A percentile compares a stretch with the other conserved stretches of the same genome.
Evolutionary conservation across 2,329 filamentous ascomycete species (phyloP).

Genomic region (Sporothrix schenckii): DNA sequence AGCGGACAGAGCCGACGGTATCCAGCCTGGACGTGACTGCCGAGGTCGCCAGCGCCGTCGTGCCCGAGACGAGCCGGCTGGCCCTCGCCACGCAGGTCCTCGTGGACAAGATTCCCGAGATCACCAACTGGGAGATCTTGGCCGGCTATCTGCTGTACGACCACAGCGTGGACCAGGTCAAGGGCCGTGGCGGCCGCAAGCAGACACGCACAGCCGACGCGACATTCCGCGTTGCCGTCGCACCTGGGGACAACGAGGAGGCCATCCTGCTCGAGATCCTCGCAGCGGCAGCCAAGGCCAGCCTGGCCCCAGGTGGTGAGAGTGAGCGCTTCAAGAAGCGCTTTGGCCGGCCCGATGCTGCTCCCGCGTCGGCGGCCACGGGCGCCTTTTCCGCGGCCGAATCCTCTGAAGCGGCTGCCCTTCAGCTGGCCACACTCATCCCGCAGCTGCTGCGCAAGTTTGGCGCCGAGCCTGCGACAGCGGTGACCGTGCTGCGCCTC

Average conservation of each 20-base stretch:
- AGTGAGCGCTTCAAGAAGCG: conserved; percentile 63
- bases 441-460: conserved; percentile 90
- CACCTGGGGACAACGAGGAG: conserved; percentile 76
- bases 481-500: conserved; percentile 80
- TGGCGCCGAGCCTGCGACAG: conserved; percentile 83
- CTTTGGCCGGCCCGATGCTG: conserved; percentile 49
- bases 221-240: conserved; percentile 71
- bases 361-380: neutral
- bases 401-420: conserved; percentile 75
- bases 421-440: conserved; percentile 76
- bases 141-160: conserved; percentile 92
- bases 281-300: conserved; percentile 76
- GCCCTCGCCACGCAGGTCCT: conserved; percentile 83
- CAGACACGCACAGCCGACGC: conserved; percentile 52
- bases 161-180: conserved; percentile 67
- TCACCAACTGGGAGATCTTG: conserved; percentile 84
- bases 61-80: conserved; percentile 75
- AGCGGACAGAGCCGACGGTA: conserved; percentile 39
- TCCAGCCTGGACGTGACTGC: conserved; percentile 44
- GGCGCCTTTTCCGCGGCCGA: conserved; percentile 49
- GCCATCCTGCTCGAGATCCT: conserved; percentile 84
- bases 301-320: conserved; percentile 66
- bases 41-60: conserved; percentile 55
- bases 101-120: conserved; percentile 77
- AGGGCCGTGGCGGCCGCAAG: conserved; percentile 38